Percentiles rank a stretch among this genome's conserved stretches.
Evolutionary conservation across 371 early-diverging fungal species (phyloP).

Genomic region (Nosema bombycis): DNA sequence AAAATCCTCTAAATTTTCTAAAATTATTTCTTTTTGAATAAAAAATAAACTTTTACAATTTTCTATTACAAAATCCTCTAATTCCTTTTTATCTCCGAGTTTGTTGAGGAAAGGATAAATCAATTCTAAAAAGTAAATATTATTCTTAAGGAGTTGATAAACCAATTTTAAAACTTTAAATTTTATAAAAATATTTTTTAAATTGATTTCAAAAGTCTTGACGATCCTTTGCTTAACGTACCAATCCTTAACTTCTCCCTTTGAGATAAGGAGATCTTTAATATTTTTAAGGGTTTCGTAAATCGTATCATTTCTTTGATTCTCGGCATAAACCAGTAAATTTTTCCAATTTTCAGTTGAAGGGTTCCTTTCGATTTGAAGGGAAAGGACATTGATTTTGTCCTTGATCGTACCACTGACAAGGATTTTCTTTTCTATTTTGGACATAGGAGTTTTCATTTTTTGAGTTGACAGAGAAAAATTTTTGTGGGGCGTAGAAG

Average conservation of each 20-base stretch:
- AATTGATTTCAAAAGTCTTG: conserved; percentile 42
- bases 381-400: conserved; percentile 45
- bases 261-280: conserved; percentile 42
- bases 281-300: conserved; percentile 46
- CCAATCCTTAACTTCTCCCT: conserved; percentile 15
- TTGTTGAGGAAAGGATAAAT: conserved; percentile 44
- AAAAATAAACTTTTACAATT: conserved; percentile 14
- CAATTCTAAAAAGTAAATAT: conserved; percentile 43
- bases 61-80: conserved; percentile 20
- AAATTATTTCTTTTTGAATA: conserved; percentile 23
- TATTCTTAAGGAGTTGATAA: conserved; percentile 27
- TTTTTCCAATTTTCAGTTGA: conserved; percentile 43
- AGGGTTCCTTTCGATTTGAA: conserved; percentile 37
- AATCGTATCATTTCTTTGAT: conserved; percentile 55
- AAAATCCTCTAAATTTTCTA: conserved; percentile 54
- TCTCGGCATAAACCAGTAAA: conserved; percentile 43
- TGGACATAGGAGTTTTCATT: conserved; percentile 11
- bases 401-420: conserved; percentile 52
- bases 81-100: conserved; percentile 42
- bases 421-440: conserved; percentile 49
- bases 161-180: conserved; percentile 48
- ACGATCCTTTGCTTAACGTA: conserved; percentile 50
- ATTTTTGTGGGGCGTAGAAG: too few species aligned
- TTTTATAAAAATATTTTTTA: conserved; percentile 51
- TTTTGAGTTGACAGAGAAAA: conserved; percentile 1